These are phyloP conservation scores for Exsudoporus frostii DNA, from an alignment of 768 basidiomycete species.

Conservation along the genomic window DNA sequence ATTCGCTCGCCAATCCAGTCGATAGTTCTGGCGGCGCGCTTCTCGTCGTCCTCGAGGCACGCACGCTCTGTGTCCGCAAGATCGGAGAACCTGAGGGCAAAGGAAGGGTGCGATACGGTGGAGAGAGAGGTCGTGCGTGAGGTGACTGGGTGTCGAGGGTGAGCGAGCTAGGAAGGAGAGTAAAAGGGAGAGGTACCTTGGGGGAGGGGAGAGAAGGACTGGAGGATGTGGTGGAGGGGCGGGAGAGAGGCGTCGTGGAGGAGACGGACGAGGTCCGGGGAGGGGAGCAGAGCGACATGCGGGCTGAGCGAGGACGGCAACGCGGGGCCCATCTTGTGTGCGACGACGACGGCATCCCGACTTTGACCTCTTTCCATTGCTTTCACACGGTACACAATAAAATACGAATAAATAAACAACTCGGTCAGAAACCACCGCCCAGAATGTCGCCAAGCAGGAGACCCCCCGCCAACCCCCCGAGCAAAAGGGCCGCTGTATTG, in stretches of 20 bases:
- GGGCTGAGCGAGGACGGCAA: constrained; percentile 78
- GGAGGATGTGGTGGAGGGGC: constrained; percentile 67
- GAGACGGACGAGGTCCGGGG: constrained; percentile 64
- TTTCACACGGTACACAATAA: constrained; percentile 5
- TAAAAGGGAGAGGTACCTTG: constrained; percentile 51
- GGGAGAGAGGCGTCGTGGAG: constrained; percentile 60
- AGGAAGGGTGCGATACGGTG: constrained; percentile 68
- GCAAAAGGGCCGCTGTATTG: constrained; percentile 21
- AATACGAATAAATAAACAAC: constrained; percentile 5
- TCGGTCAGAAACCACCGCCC: constrained; percentile 37
- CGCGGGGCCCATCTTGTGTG: constrained; percentile 42
- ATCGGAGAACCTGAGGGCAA: constrained; percentile 77
- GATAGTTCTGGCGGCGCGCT: constrained; percentile 73
- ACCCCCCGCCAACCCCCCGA: constrained; percentile 49
- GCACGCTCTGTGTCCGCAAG: constrained; percentile 67
- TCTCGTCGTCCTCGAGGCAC: constrained; percentile 75
- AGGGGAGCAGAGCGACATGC: constrained; percentile 72
- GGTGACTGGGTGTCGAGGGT: constrained; percentile 50
- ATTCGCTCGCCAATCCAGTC: constrained; percentile 85
- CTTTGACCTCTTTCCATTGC: background rate
- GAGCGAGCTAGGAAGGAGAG: background rate
- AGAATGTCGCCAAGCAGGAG: constrained; percentile 46
- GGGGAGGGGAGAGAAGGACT: constrained; percentile 81
- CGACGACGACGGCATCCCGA: background rate
- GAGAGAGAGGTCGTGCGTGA: constrained; percentile 73